Evolutionary conservation across 371 early-diverging fungal genomes (phyloP).

Genomic region (Mortierella sp.): DNA sequence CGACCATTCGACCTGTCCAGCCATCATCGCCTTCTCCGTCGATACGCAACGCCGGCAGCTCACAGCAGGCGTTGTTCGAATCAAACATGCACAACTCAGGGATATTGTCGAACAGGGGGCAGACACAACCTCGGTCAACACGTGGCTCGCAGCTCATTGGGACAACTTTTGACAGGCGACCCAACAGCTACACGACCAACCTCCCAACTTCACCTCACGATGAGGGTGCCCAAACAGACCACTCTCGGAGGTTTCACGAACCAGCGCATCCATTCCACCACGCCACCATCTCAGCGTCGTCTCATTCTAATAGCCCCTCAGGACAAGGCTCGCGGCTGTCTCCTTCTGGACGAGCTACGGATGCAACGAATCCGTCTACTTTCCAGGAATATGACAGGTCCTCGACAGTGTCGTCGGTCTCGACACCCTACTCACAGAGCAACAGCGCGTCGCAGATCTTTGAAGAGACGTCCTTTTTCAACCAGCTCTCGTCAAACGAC

Average conservation of each 20-base stretch:
- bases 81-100: conserved; percentile 31
- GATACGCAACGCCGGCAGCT: conserved; percentile 13
- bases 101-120: conserved; percentile 31
- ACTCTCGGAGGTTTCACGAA: conserved; percentile 20
- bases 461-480: conserved; percentile 57
- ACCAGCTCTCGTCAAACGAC: conserved; percentile 53
- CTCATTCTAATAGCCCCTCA: background rate
- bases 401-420: conserved; percentile 37
- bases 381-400: conserved; percentile 40
- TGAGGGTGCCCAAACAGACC: conserved; percentile 11
- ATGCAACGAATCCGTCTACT: background rate
- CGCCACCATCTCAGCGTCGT: conserved; percentile 37
- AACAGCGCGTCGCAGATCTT: conserved; percentile 56
- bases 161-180: conserved; percentile 16
- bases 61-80: conserved; percentile 20
- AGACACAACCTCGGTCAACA: conserved; percentile 41
- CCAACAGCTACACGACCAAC: conserved; percentile 11
- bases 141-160: conserved; percentile 41
- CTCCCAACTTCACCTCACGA: conserved; percentile 33
- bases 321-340: conserved; percentile 17
- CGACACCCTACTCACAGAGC: conserved; percentile 54
- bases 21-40: conserved; percentile 49
- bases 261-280: conserved; percentile 48
- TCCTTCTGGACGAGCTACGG: conserved; percentile 13
- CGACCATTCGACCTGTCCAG: conserved; percentile 48